A percentile compares a stretch with the other conserved stretches of the same genome.
phyloP scores from a whole-genome alignment of 352 stramenopile genomes.

The Globisporangium parvum region DNA sequence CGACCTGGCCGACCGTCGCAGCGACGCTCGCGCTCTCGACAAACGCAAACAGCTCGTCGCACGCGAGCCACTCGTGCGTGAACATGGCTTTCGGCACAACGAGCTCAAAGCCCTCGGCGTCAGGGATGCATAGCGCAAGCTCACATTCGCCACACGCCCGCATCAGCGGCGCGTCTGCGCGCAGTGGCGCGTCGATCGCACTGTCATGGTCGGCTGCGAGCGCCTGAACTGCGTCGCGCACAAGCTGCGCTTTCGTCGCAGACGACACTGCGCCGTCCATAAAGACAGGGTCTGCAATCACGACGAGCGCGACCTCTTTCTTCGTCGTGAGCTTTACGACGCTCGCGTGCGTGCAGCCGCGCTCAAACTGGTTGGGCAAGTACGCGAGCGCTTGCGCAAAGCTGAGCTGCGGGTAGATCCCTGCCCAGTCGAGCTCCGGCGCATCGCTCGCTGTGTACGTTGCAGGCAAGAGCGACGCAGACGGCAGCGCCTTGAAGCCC shows the following conservation, averaged over 20 bases:
- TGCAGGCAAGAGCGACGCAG: background rate
- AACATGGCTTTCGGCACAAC: constrained; percentile 16
- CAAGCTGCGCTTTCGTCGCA: constrained; percentile 9
- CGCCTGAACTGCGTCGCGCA: constrained; percentile 3
- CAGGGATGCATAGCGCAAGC: constrained; percentile 12
- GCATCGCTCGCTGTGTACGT: background rate
- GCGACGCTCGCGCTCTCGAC: constrained; percentile 8
- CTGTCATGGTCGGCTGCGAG: background rate
- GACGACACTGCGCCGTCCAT: constrained; percentile 6
- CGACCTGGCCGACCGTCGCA: constrained; percentile 11
- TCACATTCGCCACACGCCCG: constrained; percentile 8
- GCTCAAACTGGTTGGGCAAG: constrained; percentile 24
- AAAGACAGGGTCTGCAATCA: constrained; percentile 5
- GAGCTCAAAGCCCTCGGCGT: constrained; percentile 14
- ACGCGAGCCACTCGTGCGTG: constrained; percentile 16
- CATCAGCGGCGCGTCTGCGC: constrained; percentile 7
- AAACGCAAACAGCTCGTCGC: constrained; percentile 15
- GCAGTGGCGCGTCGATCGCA: background rate
- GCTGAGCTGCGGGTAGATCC: constrained; percentile 21
- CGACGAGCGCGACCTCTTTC: constrained; percentile 6
- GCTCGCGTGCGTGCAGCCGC: constrained; percentile 5
- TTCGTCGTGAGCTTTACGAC: constrained; percentile 11
- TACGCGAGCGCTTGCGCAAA: constrained; percentile 20
- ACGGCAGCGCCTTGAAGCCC: constrained; percentile 13
- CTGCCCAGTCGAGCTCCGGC: constrained; percentile 16